Evolutionary conservation across 768 basidiomycete species (phyloP), one percentile per base, ranked within the genome.

Genomic region (Xerocomellus chrysenteron): DNA sequence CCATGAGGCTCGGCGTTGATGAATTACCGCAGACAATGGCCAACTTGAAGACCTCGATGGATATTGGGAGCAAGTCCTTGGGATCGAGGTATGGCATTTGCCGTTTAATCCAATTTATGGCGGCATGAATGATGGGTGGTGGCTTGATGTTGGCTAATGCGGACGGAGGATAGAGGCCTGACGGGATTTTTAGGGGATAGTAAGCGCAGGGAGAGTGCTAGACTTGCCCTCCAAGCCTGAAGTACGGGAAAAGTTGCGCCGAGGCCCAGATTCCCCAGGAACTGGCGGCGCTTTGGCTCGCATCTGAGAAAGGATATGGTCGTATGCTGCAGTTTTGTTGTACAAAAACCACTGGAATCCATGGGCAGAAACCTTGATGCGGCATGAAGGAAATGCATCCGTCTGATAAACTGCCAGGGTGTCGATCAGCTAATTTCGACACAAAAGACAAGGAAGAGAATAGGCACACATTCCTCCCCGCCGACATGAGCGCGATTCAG

Each of bases 291-390:
- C 41, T 35, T 67, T 76, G 21, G 70, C 73, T 56, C 82, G 81
- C 80, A 94, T 85, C 65, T 89, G 84, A 12, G 88, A 80, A 19
- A 96, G 74, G 50, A 98, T 94, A 51, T 84, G 80, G 66, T 98
- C 94, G 72, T 88, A 98, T 4, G 93, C 86, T 4, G 91, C 83
- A 4, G 92, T 95, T 47, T 86, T 79, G 73, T 98, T 98, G 73
- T 92, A 97, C 41, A 98, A 64, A 69, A 92, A 92, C 87, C 92
- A 94, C 70, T 98, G 94, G 43, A 94, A 78, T 17, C 96, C 96
- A 62, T 95, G 84, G 4, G 91, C 64, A 8, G 85, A 85, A 30
- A 94, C 67, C 52, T 90, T 86, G 32, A 98, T 83, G 39, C 96
- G 87, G 65, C 93, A 96, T 14, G 88, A 83, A 55, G 82, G 77